Conservation (phyloP, 345 rosid genomes). For the Geranium rotundifolium region DNA sequence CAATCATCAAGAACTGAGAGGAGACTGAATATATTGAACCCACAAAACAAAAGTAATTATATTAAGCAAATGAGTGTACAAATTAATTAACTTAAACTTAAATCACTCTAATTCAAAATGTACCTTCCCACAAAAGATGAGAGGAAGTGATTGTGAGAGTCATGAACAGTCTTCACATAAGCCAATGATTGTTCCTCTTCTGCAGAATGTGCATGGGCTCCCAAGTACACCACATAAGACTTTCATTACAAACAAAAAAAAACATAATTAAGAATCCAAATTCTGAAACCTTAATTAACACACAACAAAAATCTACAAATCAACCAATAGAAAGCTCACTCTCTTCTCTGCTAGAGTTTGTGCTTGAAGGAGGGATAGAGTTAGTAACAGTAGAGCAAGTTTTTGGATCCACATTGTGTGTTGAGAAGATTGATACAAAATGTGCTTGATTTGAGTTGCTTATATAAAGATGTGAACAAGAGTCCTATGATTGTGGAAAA, state of each 20-base stretch:
- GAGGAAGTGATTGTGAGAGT: constrained; percentile 21
- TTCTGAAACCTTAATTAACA: neutral
- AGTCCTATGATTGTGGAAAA: neutral
- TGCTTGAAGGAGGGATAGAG: neutral
- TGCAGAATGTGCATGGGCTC: constrained; percentile 17
- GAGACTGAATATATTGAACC: too few relatives aligned
- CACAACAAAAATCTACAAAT: too few relatives aligned
- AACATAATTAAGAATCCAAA: too few relatives aligned
- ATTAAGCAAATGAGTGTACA: neutral
- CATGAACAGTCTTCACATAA: constrained; percentile 4
- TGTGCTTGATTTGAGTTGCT: neutral
- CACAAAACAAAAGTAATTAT: neutral
- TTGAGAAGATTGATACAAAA: neutral
- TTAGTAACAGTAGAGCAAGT: neutral
- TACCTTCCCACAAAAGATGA: constrained; percentile 28
- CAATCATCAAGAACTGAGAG: too few relatives aligned
- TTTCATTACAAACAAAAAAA: neutral
- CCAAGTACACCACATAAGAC: constrained; percentile 29
- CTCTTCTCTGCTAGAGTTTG: neutral
- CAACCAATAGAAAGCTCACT: neutral
- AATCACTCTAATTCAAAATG: too few relatives aligned
- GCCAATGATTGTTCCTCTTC: constrained; percentile 1
- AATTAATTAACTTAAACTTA: neutral
- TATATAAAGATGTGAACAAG: neutral
- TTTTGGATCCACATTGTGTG: neutral